Evolutionary conservation across 2,329 filamentous ascomycete species (phyloP).

Genomic region (Knufia petricola): DNA sequence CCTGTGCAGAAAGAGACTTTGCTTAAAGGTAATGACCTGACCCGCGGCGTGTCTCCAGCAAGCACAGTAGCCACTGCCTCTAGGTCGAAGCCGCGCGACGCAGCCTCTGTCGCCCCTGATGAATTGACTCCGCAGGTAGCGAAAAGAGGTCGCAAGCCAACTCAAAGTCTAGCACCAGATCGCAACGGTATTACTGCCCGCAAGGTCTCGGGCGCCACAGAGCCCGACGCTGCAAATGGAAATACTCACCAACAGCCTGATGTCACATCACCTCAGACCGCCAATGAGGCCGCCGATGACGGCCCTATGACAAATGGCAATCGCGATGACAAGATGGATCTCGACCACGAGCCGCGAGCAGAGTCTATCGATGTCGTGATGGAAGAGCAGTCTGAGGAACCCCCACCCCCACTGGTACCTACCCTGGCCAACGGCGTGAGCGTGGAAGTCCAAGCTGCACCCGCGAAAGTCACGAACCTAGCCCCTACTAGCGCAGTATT

Average conservation of each 20-base stretch:
- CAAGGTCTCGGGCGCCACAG: conserved; percentile 18
- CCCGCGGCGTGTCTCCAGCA: conserved; percentile 3
- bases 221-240: conserved; percentile 21
- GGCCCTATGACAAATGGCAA: conserved; percentile 21
- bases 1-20: conserved; percentile 1
- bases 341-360: conserved; percentile 33
- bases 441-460: conserved; percentile 37
- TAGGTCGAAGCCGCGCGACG: conserved; percentile 23
- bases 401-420: conserved; percentile 26
- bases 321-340: conserved; percentile 28
- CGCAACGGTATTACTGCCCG: conserved; percentile 28
- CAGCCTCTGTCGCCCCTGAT: conserved; percentile 24
- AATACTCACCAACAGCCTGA: conserved; percentile 14
- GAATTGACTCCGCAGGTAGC: conserved; percentile 21
- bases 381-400: conserved; percentile 25
- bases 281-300: conserved; percentile 31
- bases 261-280: conserved; percentile 25
- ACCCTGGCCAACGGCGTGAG: conserved; percentile 37
- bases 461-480: conserved; percentile 40
- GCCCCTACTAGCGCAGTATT: conserved; percentile 36
- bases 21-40: background rate
- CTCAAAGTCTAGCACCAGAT: conserved; percentile 19
- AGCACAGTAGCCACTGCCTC: conserved; percentile 6
- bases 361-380: conserved; percentile 21
- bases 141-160: conserved; percentile 26